A percentile compares a stretch with the other conserved stretches of the same genome.
phyloP scores from a whole-genome alignment of 345 rosid genomes.

The Crucihimalaya himalaica region DNA sequence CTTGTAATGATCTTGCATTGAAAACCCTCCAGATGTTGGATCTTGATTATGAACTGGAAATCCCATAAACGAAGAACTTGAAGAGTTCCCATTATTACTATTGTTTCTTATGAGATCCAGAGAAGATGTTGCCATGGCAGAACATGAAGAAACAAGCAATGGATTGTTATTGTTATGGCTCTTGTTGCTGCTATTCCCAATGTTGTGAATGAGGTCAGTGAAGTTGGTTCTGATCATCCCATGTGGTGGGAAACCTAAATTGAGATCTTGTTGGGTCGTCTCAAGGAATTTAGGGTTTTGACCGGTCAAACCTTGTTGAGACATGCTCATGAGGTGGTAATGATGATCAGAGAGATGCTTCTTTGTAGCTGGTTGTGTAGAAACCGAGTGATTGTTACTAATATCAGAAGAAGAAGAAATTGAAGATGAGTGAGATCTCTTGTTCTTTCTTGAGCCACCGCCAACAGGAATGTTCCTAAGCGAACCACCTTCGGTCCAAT shows the following conservation, averaged over 20 bases:
- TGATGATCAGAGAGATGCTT: conserved; percentile 66
- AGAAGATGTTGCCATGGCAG: conserved; percentile 47
- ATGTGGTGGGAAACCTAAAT: conserved; percentile 62
- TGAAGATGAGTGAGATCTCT: conserved; percentile 61
- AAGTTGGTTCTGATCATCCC: conserved; percentile 51
- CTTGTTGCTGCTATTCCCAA: conserved; percentile 43
- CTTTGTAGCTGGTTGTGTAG: conserved; percentile 46
- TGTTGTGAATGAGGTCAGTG: conserved; percentile 63
- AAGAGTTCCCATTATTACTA: conserved; percentile 51
- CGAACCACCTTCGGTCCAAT: conserved; percentile 99
- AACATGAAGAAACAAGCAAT: conserved; percentile 40
- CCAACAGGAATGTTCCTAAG: conserved; percentile 96
- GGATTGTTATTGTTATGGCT: conserved; percentile 41
- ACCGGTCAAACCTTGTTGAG: conserved; percentile 46
- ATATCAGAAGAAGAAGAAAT: conserved; percentile 37
- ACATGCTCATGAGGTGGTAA: conserved; percentile 38
- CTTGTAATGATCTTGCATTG: conserved; percentile 77
- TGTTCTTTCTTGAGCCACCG: conserved; percentile 97
- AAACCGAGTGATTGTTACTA: conserved; percentile 29
- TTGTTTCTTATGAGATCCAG: conserved; percentile 76
- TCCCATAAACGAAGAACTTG: conserved; percentile 63
- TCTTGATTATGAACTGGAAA: conserved; percentile 57
- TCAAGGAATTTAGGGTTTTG: conserved; percentile 63
- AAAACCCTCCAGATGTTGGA: conserved; percentile 56
- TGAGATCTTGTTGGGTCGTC: conserved; percentile 72